These are phyloP conservation scores for Begonia peltatifolia DNA, from an alignment of 306 rosid genomes.

Conservation along the genomic window DNA sequence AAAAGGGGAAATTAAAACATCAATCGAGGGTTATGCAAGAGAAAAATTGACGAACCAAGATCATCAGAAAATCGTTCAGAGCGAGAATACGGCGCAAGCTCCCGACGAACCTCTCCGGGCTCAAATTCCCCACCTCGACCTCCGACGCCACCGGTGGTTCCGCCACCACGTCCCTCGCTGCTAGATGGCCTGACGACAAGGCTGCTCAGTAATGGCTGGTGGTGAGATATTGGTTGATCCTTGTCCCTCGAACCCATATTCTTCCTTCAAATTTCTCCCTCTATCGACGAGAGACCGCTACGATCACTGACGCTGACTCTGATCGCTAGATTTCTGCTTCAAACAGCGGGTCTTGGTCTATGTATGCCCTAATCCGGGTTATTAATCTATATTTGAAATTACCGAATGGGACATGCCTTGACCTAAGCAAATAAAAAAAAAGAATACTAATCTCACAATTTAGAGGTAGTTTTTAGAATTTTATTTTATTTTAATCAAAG, in stretches of 20 bases:
- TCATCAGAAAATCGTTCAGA: conserved; percentile 28
- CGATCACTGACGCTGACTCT: no score
- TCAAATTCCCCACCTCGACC: conserved; percentile 37
- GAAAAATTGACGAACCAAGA: conserved; percentile 21
- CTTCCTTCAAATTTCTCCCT: no score
- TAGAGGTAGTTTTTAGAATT: no score
- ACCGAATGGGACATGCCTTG: no score
- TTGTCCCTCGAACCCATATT: conserved; percentile 36
- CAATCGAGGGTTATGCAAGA: not conserved
- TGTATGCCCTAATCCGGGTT: no score
- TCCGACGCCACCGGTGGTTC: conserved; percentile 9
- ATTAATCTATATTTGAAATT: no score
- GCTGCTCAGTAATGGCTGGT: conserved; percentile 47
- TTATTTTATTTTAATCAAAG: no score
- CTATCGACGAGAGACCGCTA: no score
- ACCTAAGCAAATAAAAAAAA: no score
- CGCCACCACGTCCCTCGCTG: conserved; percentile 27
- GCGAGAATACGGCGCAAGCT: conserved; percentile 33
- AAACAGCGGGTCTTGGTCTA: no score
- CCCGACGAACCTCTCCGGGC: conserved; percentile 38
- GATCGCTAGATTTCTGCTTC: no score
- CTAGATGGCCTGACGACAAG: conserved; percentile 39
- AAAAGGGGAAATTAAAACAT: conserved; percentile 3
- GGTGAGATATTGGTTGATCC: conserved; percentile 27
- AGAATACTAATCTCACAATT: no score